Percentiles rank a stretch among this genome's conserved stretches.
Conservation (phyloP, 345 rosid genomes). For the Gossypioides kirkii region DNA sequence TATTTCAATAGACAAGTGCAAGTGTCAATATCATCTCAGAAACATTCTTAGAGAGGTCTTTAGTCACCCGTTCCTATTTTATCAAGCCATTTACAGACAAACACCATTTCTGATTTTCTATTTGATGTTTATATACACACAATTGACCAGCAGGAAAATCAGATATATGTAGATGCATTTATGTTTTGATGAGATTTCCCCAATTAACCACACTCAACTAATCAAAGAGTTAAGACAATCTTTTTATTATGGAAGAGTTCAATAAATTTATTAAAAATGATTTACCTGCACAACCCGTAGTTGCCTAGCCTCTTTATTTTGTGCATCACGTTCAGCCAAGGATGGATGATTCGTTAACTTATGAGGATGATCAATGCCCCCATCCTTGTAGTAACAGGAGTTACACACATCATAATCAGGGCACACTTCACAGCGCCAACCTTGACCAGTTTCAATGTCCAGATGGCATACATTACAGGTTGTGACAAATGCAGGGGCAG, state of each 20-base stretch:
- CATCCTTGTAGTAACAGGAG: conserved; percentile 77
- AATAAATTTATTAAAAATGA: not conserved
- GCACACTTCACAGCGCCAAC: conserved; percentile 98
- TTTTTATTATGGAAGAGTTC: not conserved
- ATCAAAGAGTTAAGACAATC: not conserved
- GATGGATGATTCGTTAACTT: conserved; percentile 91
- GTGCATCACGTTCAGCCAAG: conserved; percentile 86
- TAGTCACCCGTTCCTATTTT: not conserved
- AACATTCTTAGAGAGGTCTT: not conserved
- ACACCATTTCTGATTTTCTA: not conserved
- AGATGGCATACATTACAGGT: conserved; percentile 84
- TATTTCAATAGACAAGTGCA: not conserved
- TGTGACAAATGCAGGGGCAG: conserved; percentile 94
- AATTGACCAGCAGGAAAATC: not conserved
- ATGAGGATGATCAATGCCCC: conserved; percentile 84
- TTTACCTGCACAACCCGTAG: conserved; percentile 72
- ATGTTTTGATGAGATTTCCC: not conserved
- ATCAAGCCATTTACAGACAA: not conserved
- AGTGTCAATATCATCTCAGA: not conserved
- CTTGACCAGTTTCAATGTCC: conserved; percentile 97
- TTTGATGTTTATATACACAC: not conserved
- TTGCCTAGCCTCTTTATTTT: conserved; percentile 96
- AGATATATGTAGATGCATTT: not conserved
- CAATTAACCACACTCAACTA: not conserved
- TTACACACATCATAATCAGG: conserved; percentile 96